phyloP scores from a whole-genome alignment of 1,284 basidiomycete species.

The Tremellales sp. region DNA sequence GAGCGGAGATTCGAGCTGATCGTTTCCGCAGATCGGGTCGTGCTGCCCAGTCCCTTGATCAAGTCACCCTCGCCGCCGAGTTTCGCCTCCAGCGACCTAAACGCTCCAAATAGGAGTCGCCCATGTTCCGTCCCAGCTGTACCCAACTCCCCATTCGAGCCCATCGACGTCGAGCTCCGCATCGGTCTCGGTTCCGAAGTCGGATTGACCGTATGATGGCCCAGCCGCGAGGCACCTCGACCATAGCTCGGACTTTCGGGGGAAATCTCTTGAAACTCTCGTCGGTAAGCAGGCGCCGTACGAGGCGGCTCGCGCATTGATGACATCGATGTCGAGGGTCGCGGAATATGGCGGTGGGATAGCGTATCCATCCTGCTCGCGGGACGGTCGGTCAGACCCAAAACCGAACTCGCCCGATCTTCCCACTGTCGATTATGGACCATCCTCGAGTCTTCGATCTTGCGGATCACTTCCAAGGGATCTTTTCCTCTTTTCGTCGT shows the following conservation, averaged over 20 bases:
- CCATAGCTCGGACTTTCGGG: conserved; percentile 15
- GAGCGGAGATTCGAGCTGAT: conserved; percentile 28
- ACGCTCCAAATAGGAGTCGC: conserved; percentile 39
- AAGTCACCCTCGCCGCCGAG: conserved; percentile 18
- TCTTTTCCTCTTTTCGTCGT: conserved; percentile 30
- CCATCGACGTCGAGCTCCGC: conserved; percentile 25
- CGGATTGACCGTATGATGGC: conserved; percentile 5
- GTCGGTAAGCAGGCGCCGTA: conserved; percentile 24
- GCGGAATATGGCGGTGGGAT: conserved; percentile 12
- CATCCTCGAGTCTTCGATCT: conserved; percentile 32
- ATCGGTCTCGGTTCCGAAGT: conserved; percentile 27
- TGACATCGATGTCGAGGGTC: conserved; percentile 36
- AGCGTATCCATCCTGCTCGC: conserved; percentile 7
- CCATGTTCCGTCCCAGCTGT: conserved; percentile 34
- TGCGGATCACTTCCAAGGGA: conserved; percentile 37
- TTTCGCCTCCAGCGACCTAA: conserved; percentile 29
- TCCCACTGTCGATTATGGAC: conserved; percentile 36
- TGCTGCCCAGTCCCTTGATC: conserved; percentile 19
- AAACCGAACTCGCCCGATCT: conserved; percentile 24
- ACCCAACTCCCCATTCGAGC: conserved; percentile 13
- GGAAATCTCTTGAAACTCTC: conserved; percentile 15
- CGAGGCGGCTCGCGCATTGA: conserved; percentile 28
- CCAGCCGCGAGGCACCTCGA: conserved; percentile 16
- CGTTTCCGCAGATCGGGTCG: conserved; percentile 26
- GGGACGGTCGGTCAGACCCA: conserved; percentile 17